Evolutionary conservation across 2,329 filamentous ascomycete genomes (phyloP).

Genomic region (Ascomycota sp.): DNA sequence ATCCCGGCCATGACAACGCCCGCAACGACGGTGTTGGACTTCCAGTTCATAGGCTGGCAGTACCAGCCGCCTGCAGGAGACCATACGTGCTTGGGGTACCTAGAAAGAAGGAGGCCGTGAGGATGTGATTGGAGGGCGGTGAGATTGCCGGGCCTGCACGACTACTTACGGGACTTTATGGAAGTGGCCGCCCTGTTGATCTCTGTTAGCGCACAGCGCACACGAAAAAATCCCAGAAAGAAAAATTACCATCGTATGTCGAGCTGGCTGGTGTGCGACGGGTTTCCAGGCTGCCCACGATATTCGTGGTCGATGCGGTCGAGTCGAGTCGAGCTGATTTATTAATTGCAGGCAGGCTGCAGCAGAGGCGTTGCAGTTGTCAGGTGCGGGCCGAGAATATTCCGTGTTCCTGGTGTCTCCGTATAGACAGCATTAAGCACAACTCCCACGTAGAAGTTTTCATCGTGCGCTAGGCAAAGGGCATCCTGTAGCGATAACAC

Average conservation of each 20-base stretch:
- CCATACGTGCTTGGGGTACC: conserved; percentile 98
- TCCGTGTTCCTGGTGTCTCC: conserved; percentile 1
- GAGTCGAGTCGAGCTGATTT: too few species aligned
- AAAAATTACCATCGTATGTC: not conserved
- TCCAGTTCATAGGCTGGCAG: conserved; percentile 86
- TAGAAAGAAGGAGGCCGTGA: conserved; percentile 13
- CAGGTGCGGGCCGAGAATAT: conserved; percentile 4
- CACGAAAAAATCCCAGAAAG: not conserved
- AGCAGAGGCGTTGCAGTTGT: not conserved
- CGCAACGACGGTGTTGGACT: conserved; percentile 67
- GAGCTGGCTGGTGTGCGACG: not conserved
- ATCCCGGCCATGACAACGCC: conserved; percentile 48
- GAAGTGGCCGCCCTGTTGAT: conserved; percentile 51
- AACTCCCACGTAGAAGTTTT: conserved; percentile 2
- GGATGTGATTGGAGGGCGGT: not conserved
- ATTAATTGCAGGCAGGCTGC: too few species aligned
- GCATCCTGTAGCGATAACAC: too few species aligned
- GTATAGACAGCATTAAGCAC: not conserved
- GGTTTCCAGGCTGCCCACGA: too few species aligned
- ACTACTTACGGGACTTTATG: conserved; percentile 28
- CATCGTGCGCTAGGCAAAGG: not conserved
- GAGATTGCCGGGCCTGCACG: not conserved
- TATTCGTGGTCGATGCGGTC: too few species aligned
- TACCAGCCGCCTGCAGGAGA: conserved; percentile 98
- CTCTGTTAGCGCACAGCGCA: not conserved